These are phyloP conservation scores for Hypoxylon perforatum DNA, from an alignment of 495 filamentous ascomycete genomes.

Conservation along the genomic window DNA sequence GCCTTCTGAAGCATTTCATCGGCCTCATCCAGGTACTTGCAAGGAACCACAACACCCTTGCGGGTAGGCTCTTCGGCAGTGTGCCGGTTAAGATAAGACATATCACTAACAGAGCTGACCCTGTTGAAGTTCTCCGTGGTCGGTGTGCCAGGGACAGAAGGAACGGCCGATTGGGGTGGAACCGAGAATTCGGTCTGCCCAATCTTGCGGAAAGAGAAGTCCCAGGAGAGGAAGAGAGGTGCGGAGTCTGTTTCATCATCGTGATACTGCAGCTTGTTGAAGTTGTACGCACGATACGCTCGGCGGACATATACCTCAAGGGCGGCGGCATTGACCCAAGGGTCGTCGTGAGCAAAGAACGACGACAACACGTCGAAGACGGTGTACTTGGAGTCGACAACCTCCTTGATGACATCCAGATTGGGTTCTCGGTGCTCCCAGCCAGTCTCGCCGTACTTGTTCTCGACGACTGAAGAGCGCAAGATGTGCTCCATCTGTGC, in stretches of 20 bases:
- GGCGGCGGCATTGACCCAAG: slow-evolving; percentile 93
- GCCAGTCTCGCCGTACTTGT: slow-evolving; percentile 94
- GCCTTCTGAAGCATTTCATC: slow-evolving; percentile 86
- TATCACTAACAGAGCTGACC: slow-evolving; percentile 94
- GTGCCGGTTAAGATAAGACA: slow-evolving; percentile 82
- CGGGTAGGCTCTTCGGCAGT: slow-evolving; percentile 78
- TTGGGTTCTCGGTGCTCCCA: slow-evolving; percentile 96
- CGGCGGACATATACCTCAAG: slow-evolving; percentile 96
- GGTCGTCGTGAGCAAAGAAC: slow-evolving; percentile 94
- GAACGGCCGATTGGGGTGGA: slow-evolving; percentile 75
- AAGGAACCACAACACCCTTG: slow-evolving; percentile 93
- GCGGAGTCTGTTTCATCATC: slow-evolving; percentile 73
- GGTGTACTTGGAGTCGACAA: slow-evolving; percentile 97
- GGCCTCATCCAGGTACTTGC: slow-evolving; percentile 90
- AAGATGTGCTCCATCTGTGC: slow-evolving; percentile 99
- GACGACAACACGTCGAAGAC: slow-evolving; percentile 94
- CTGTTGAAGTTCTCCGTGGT: slow-evolving; percentile 75
- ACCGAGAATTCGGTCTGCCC: slow-evolving; percentile 89
- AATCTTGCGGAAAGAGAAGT: slow-evolving; percentile 92
- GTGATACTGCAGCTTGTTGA: slow-evolving; percentile 90
- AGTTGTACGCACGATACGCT: slow-evolving; percentile 92
- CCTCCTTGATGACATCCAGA: slow-evolving; percentile 89
- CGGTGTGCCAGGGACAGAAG: slow-evolving; percentile 89
- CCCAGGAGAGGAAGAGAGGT: slow-evolving; percentile 90
- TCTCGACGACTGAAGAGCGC: slow-evolving; percentile 95